phyloP scores from a whole-genome alignment of 352 stramenopile genomes.

The Pythium dissimile region DNA sequence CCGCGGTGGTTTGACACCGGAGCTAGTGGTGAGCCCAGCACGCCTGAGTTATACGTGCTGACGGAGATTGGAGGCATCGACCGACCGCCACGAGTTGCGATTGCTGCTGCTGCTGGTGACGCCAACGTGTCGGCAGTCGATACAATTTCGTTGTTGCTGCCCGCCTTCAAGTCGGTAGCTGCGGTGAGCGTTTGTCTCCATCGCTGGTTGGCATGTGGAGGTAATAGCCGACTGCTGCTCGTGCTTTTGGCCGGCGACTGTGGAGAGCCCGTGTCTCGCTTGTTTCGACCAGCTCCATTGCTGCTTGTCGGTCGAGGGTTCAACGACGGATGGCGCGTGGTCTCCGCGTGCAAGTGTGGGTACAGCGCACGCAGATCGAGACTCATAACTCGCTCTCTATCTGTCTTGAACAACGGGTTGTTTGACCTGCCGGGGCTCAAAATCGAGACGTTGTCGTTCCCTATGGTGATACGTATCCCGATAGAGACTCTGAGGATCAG shows the following conservation, averaged over 20 bases:
- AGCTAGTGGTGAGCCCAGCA: no score
- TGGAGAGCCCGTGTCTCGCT: background rate
- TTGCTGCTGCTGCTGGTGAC: background rate
- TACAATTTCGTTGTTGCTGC: no score
- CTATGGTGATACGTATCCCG: no score
- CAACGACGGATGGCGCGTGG: slow-evolving; percentile 20
- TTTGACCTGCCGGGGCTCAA: background rate
- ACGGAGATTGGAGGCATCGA: slow-evolving; percentile 1
- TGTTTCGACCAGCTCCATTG: slow-evolving; percentile 6
- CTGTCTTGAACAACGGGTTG: background rate
- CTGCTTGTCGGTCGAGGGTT: slow-evolving; percentile 15
- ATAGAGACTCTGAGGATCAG: no score
- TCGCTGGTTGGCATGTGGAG: background rate
- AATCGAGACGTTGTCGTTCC: no score
- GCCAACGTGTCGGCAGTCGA: no score
- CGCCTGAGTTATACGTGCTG: background rate
- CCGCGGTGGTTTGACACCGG: background rate
- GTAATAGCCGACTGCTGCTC: background rate
- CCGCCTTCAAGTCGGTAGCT: no score
- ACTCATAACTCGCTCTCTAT: slow-evolving; percentile 7
- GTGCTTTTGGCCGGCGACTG: background rate
- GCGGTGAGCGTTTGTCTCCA: background rate
- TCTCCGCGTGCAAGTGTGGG: slow-evolving; percentile 56
- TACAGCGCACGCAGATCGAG: slow-evolving; percentile 35
- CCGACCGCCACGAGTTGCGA: background rate